Evolutionary conservation across 306 rosid species (phyloP).

Genomic region (Vigna mungo): DNA sequence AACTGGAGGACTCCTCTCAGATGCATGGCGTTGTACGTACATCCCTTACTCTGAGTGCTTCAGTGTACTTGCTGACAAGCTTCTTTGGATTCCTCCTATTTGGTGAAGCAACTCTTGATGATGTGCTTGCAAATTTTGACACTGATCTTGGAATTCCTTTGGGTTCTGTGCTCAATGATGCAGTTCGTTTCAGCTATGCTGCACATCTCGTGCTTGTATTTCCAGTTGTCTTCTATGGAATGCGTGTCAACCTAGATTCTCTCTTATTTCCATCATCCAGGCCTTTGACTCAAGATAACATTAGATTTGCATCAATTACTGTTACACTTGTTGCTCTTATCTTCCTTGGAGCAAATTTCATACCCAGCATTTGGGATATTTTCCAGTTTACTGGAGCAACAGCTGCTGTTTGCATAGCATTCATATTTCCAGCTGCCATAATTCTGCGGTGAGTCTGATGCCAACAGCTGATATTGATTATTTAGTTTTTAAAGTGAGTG

Average conservation of each 20-base stretch:
- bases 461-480: too few relatives aligned
- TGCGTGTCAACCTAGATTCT: constrained; percentile 80
- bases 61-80: constrained; percentile 86
- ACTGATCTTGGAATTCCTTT: constrained; percentile 83
- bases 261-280: constrained; percentile 72
- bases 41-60: constrained; percentile 73
- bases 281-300: constrained; percentile 66
- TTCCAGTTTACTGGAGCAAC: constrained; percentile 66
- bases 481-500: too few relatives aligned
- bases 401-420: constrained; percentile 60
- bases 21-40: constrained; percentile 72
- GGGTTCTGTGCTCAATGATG: constrained; percentile 71
- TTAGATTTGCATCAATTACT: constrained; percentile 70
- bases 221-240: constrained; percentile 80
- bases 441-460: constrained; percentile 50
- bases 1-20: constrained; percentile 75
- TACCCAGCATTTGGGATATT: constrained; percentile 75
- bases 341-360: constrained; percentile 64
- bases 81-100: constrained; percentile 90
- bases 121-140: constrained; percentile 91
- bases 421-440: constrained; percentile 58
- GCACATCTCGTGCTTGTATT: constrained; percentile 93
- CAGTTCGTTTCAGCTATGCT: constrained; percentile 84
- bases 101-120: constrained; percentile 84
- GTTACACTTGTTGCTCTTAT: constrained; percentile 46